Evolutionary conservation across 164 flowering plant species (phyloP), one percentile per base, ranked within the genome.

Genomic region (Akebia trifoliata): DNA sequence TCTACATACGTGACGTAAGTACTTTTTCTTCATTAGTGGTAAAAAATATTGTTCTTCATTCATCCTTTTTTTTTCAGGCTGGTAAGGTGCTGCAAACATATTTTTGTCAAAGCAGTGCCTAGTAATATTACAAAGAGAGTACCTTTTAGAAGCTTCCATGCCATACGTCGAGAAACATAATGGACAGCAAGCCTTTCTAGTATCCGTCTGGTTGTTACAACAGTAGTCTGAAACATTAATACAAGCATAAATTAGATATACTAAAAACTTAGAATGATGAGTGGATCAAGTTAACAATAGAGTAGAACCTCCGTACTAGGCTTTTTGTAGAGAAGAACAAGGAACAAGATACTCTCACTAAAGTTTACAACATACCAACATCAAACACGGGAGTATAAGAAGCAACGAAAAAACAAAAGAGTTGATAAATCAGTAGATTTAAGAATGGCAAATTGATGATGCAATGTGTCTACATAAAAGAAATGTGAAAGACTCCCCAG

Each of bases 91-190:
- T 34, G 30, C 8, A 55, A 30, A 9, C 30, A 34, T 25, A 25
- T 31, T 9, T 26, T 32, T 4, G 35, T 47, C 20, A 14, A 47
- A 35, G n/a, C 29, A 12, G 4, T n/a, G 26, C 5, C 1, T 22
- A 6, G 38, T 14, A 36, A 29, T 10, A 50, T 50, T 3, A 26
- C 1, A 43, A 28, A 54, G 42, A 44, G 20, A 50, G 58, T 75
- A 87, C 97, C 99, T 81, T 93, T 93, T 42, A 93, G 85, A 70
- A 93, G 83, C 63, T 93, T 93, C 99, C 97, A 90, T 50, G 99
- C 96, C 78, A 82, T 72, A 30, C 96, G 67, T 39, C 77, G 88
- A 30, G 99, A 86, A 66, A 76, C 76, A 72, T 87, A 81, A 62
- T 77, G 78, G 22, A 93, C 83, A 56, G 89, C 81, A 43, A 90